Base-by-base conservation (phyloP, 1,139 yeast species). In the Arxiozyma telluris region DNA sequence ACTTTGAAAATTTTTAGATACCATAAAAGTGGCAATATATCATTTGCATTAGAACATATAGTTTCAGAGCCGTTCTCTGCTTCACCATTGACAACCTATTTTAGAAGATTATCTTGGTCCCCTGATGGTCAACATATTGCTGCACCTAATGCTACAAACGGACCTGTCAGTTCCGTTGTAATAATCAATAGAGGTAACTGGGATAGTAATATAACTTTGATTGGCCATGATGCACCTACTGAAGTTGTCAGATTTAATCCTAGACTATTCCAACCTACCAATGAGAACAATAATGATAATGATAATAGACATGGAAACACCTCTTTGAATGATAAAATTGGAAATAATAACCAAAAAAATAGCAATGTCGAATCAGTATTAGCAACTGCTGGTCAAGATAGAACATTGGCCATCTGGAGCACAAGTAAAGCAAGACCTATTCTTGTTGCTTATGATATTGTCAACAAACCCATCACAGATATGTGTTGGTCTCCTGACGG, bases 91-190 rank as follows among this genome's bases (percentile, higher is more conserved):
- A 88, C 96, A 0, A 89, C 98, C 0, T 93, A 93, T 68, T 93
- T 90, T 68, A 76, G 98, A 60, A 75, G 97, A 61, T 79, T 87
- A 71, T 87, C 96, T 27, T 93, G 99, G 99, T 88, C 97, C 0
- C 98, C 98, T 0, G 98, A 93, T 70, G 98, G 98, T 1, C 94
- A 88, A 67, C 93, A 87, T 64, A 87, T 93, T 52, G 98, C 97
- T 0, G 96, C 88, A 0, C 96, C 98, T 0, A 94, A 93, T 70
- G 97, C 98, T 1, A 89, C 96, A 11, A 93, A 94, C 69, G 98
- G 98, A 0, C 97, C 97, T 0, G 94, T 93, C 0, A 82, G 96
- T 0, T 84, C 96, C 0, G 93, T 90, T 6, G 93, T 91, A 0
- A 81, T 93, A 41, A 83, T 93, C 34, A 86, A 87, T 60, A 77